Evolutionary conservation across 768 basidiomycete species (phyloP).

Genomic region (Collybia sp.): DNA sequence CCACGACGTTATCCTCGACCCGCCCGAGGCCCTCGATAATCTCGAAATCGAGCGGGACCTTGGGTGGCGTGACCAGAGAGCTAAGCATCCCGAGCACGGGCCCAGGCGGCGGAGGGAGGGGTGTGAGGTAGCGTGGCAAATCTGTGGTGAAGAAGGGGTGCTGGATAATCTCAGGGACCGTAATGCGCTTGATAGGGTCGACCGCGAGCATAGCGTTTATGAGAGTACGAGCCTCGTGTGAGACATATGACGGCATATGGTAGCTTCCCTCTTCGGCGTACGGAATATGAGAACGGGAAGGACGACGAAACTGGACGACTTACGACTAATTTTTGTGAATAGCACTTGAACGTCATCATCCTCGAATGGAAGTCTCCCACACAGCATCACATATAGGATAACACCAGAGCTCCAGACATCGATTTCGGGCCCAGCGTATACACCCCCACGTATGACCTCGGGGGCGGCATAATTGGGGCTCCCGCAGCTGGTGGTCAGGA

Average conservation of each 20-base stretch:
- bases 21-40: conserved; percentile 90
- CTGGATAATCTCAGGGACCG: conserved; percentile 84
- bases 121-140: conserved; percentile 81
- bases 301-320: conserved; percentile 18
- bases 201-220: conserved; percentile 89
- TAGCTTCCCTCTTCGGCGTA: conserved; percentile 69
- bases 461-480: conserved; percentile 99
- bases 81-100: conserved; percentile 74
- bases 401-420: conserved; percentile 99
- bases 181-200: conserved; percentile 93
- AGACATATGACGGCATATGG: conserved; percentile 79
- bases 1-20: conserved; percentile 89
- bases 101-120: conserved; percentile 73
- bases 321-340: conserved; percentile 92
- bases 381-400: conserved; percentile 98
- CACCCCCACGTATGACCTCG: conserved; percentile 92
- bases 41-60: conserved; percentile 67
- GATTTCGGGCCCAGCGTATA: conserved; percentile 97
- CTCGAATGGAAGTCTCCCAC: conserved; percentile 93
- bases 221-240: conserved; percentile 70
- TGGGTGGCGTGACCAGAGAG: conserved; percentile 65
- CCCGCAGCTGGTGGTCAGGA: conserved; percentile 95
- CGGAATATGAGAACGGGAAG: not conserved
- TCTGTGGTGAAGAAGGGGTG: conserved; percentile 89
- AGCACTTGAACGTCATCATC: conserved; percentile 92